These are phyloP conservation scores for Chlamydomonas sphaeroides DNA, from an alignment of 139 green algal genomes.

Conservation along the genomic window DNA sequence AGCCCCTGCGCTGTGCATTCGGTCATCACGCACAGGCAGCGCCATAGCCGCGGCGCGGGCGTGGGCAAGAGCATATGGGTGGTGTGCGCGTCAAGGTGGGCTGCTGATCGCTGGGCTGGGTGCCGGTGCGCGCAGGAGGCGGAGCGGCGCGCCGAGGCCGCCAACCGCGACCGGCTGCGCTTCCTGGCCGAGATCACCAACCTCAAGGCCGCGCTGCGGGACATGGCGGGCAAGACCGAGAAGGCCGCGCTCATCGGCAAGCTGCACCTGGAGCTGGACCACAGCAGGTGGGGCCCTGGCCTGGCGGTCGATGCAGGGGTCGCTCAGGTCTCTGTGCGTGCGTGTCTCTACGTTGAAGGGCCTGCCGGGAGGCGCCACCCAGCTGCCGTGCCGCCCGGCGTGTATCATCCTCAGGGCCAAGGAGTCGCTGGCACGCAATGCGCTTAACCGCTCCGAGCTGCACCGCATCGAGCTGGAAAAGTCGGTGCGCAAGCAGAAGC, in stretches of 20 bases:
- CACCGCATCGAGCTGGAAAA: slow-evolving; percentile 66
- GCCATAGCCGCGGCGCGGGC: too few relatives aligned
- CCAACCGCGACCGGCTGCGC: slow-evolving; percentile 42
- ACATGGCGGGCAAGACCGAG: slow-evolving; percentile 53
- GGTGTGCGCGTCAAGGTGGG: too few relatives aligned
- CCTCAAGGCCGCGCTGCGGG: slow-evolving; percentile 60
- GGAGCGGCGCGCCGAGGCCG: slow-evolving; percentile 47
- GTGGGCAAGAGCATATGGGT: too few relatives aligned
- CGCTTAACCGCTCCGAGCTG: slow-evolving; percentile 63
- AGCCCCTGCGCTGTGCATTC: too few relatives aligned
- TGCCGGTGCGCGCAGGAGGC: slow-evolving; percentile 46
- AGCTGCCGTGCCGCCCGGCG: too few relatives aligned
- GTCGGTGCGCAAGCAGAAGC: slow-evolving; percentile 44
- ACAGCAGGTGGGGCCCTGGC: slow-evolving; percentile 42
- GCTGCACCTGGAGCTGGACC: slow-evolving; percentile 68
- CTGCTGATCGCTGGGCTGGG: too few relatives aligned
- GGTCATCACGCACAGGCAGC: too few relatives aligned
- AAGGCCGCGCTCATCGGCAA: slow-evolving; percentile 55
- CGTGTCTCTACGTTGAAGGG: too few relatives aligned
- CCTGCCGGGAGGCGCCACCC: too few relatives aligned
- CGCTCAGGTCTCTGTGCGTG: too few relatives aligned
- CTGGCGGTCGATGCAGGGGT: too few relatives aligned
- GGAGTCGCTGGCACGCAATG: slow-evolving; percentile 58
- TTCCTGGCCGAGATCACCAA: slow-evolving; percentile 67
- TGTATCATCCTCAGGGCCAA: slow-evolving; percentile 54